A percentile compares a stretch with the other conserved stretches of the same genome.
Evolutionary conservation across 75 land plant species (phyloP).

Genomic region (Ceratopteris richardii): DNA sequence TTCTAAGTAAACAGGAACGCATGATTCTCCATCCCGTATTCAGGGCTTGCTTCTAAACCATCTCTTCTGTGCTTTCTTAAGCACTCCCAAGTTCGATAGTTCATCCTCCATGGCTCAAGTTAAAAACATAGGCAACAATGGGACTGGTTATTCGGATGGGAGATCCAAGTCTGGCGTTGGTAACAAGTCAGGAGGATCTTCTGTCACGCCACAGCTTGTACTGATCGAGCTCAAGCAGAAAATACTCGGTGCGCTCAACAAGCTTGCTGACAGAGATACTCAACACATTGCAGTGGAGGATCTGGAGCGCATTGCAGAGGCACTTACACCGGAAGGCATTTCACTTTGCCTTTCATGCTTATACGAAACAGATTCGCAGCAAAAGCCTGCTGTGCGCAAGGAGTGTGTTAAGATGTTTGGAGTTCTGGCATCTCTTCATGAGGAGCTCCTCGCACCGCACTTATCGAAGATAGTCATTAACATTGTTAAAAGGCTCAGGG

Average conservation of each 20-base stretch:
- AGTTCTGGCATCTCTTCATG: constrained; percentile 42
- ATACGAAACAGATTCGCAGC: constrained; percentile 48
- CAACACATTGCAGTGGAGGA: constrained; percentile 53
- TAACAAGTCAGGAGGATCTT: constrained; percentile 4
- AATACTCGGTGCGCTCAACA: constrained; percentile 49
- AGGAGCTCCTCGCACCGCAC: constrained; percentile 41
- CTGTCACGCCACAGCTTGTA: constrained; percentile 13
- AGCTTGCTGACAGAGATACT: constrained; percentile 87
- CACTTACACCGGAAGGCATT: constrained; percentile 43
- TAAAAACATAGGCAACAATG: too few species aligned
- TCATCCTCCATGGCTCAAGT: too few species aligned
- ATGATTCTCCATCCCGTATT: too few species aligned
- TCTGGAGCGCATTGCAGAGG: constrained; percentile 52
- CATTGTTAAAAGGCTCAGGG: constrained; percentile 60
- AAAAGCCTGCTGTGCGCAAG: constrained; percentile 62
- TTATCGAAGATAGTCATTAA: constrained; percentile 50
- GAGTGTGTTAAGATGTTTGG: constrained; percentile 60
- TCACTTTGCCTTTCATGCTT: constrained; percentile 60
- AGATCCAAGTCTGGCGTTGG: not conserved
- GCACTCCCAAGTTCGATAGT: too few species aligned
- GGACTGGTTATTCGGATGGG: not conserved
- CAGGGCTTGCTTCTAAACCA: too few species aligned
- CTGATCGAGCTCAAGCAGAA: constrained; percentile 44
- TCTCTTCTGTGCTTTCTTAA: too few species aligned
- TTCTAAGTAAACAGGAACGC: too few species aligned